Percentiles rank a stretch among this genome's conserved stretches.
phyloP scores from a whole-genome alignment of 1,139 yeast genomes.

The Taiozyma sp. region DNA sequence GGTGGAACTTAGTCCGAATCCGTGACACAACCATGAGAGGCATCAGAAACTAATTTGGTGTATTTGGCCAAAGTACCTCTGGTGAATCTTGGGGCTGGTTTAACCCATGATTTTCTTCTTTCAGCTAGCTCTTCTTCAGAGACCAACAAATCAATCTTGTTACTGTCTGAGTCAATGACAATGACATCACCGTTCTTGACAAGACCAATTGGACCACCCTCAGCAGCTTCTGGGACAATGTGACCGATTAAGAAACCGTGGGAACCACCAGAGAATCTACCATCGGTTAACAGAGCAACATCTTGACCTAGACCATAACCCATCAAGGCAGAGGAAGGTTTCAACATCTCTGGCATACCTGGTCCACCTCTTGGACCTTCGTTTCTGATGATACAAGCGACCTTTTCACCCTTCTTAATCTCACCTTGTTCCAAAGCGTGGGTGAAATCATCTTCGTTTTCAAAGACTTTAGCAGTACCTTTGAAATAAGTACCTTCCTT shows the following conservation, averaged over 20 bases:
- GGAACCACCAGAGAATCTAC: slow-evolving; percentile 97
- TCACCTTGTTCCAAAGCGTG: slow-evolving; percentile 86
- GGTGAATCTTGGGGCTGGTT: slow-evolving; percentile 84
- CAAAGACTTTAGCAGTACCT: slow-evolving; percentile 87
- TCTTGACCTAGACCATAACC: slow-evolving; percentile 98
- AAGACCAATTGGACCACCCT: slow-evolving; percentile 96
- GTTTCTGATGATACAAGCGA: slow-evolving; percentile 91
- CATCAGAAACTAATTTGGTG: slow-evolving; percentile 80
- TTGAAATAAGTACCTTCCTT: slow-evolving; percentile 96
- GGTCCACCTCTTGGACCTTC: slow-evolving; percentile 99
- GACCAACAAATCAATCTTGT: slow-evolving; percentile 78
- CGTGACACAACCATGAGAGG: slow-evolving; percentile 89
- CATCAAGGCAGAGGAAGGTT: slow-evolving; percentile 96
- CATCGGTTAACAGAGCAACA: slow-evolving; percentile 94
- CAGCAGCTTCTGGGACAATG: slow-evolving; percentile 97
- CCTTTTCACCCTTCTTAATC: slow-evolving; percentile 95
- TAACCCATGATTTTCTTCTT: slow-evolving; percentile 70
- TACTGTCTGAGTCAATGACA: slow-evolving; percentile 89
- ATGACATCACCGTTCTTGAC: slow-evolving; percentile 90
- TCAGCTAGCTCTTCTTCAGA: slow-evolving; percentile 61
- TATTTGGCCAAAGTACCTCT: slow-evolving; percentile 91
- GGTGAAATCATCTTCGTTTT: slow-evolving; percentile 81
- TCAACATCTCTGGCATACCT: slow-evolving; percentile 99
- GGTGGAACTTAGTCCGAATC: slow-evolving; percentile 34
- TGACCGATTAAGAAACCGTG: slow-evolving; percentile 98